A percentile compares a stretch with the other conserved stretches of the same genome.
Evolutionary conservation across 768 basidiomycete genomes (phyloP).

Genomic region (Macrolepiota albuminosa): DNA sequence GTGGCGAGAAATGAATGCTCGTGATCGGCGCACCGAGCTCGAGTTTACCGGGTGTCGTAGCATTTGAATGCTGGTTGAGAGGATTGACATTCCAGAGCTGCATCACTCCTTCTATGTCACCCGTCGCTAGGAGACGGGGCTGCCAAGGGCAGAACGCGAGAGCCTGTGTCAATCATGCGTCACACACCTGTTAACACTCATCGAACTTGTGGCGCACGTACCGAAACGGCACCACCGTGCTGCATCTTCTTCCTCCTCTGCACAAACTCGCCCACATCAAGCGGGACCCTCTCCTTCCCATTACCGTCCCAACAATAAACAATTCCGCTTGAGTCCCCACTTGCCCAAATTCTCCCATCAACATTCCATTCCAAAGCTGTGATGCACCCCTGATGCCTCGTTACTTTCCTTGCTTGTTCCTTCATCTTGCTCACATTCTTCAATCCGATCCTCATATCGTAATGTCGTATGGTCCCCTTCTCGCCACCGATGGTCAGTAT

Average conservation of each 20-base stretch:
- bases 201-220: slow-evolving; percentile 19
- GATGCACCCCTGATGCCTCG: slow-evolving; percentile 64
- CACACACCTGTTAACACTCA: not conserved
- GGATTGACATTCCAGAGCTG: slow-evolving; percentile 52
- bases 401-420: slow-evolving; percentile 63
- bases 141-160: slow-evolving; percentile 92
- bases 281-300: slow-evolving; percentile 32
- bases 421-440: slow-evolving; percentile 32
- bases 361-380: slow-evolving; percentile 63
- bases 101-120: slow-evolving; percentile 54
- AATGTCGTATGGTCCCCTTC: slow-evolving; percentile 67
- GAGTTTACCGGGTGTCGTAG: slow-evolving; percentile 36
- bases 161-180: slow-evolving; percentile 41
- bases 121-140: slow-evolving; percentile 70
- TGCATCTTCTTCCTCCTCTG: slow-evolving; percentile 65
- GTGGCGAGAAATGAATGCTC: slow-evolving; percentile 68
- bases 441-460: slow-evolving; percentile 16
- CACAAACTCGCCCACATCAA: slow-evolving; percentile 52
- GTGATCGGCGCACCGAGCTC: slow-evolving; percentile 59
- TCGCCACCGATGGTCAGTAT: slow-evolving; percentile 61
- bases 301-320: slow-evolving; percentile 74
- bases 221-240: slow-evolving; percentile 56
- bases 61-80: slow-evolving; percentile 39
- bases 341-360: slow-evolving; percentile 65
- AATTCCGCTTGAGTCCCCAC: slow-evolving; percentile 70